These are phyloP conservation scores for Cicer yamashitae DNA, from an alignment of 306 rosid genomes.

Conservation along the genomic window DNA sequence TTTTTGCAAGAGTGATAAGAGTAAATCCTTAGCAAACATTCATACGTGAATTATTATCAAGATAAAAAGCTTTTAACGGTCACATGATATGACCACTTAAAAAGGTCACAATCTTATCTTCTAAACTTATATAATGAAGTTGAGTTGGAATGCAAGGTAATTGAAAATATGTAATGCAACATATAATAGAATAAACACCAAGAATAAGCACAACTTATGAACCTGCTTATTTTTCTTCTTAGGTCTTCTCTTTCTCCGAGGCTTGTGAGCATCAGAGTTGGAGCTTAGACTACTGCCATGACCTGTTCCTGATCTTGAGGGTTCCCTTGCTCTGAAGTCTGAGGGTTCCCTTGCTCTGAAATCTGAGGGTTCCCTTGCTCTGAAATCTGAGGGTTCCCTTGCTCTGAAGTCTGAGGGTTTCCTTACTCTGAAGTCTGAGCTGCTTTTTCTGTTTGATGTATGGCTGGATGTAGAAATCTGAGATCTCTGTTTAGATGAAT, in stretches of 20 bases:
- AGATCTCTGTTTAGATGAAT: conserved; percentile 55
- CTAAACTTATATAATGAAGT: not conserved
- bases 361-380: conserved; percentile 62
- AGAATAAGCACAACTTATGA: conserved; percentile 31
- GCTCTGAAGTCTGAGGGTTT: not conserved
- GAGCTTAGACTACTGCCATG: conserved; percentile 92
- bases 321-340: conserved; percentile 62
- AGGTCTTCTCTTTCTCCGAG: conserved; percentile 92
- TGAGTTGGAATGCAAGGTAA: not conserved
- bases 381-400: conserved; percentile 59
- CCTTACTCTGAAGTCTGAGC: conserved; percentile 63
- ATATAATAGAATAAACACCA: not conserved
- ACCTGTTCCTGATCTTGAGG: conserved; percentile 77
- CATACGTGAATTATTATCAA: not conserved
- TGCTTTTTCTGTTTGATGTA: conserved; percentile 74
- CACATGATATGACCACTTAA: not conserved
- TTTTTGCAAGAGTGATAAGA: not conserved
- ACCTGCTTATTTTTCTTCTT: conserved; percentile 94
- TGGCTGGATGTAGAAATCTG: conserved; percentile 69
- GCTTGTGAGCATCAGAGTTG: conserved; percentile 97
- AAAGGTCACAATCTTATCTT: not conserved
- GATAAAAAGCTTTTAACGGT: not conserved
- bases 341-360: conserved; percentile 13
- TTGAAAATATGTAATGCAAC: conserved; percentile 2
- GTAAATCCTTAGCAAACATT: not conserved